Evolutionary conservation across 2,329 filamentous ascomycete species (phyloP), one percentile per base, ranked within the genome.

Genomic region (Grosmannia serpens): DNA sequence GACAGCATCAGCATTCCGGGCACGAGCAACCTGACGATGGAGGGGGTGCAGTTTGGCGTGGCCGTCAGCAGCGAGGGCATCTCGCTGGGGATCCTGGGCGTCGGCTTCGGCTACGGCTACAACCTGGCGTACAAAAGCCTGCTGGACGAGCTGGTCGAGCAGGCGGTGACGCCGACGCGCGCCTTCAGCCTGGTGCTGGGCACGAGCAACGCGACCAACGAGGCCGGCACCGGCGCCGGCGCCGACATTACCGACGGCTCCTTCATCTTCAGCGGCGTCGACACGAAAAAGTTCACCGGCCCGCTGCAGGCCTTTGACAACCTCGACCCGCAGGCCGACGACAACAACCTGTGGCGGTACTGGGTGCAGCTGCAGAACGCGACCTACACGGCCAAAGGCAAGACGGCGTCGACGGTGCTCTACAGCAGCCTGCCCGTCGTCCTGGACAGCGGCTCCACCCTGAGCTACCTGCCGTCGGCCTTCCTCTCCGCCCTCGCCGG

Each of bases 371-470:
- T 77, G 24, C 68, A 73, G 60, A 67, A 69, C 4, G 64, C 77
- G 24, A 67, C 65, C 58, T 58, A 72, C 58, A 71, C 64, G 57
- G 68, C 66, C 44, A 63, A 64, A 29, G 68, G 71, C 46, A 68
- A 67, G 46, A 60, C 57, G 13, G 60, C 59, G 29, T 3, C 13
- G 9, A 64, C 61, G 9, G 65, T 65, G 59, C 26, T 60, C 47
- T 53, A 65, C 59, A 71, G 71, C 46, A 70, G 75, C 20, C 63
- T 75, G 10, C 69, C 75, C 31, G 76, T 81, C 33, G 76, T 84
- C 55, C 75, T 88, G 29, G 85, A 88, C 70, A 85, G 82, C 17
- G 87, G 87, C 59, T 85, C 82, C 61, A 86, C 82, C 49, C 73
- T 88, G 58, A 86, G 81, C 68, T 82, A 85, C 62, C 76, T 90